Conservation (phyloP, 192 early-diverging fungal genomes). For the Coemansia sp. region DNA sequence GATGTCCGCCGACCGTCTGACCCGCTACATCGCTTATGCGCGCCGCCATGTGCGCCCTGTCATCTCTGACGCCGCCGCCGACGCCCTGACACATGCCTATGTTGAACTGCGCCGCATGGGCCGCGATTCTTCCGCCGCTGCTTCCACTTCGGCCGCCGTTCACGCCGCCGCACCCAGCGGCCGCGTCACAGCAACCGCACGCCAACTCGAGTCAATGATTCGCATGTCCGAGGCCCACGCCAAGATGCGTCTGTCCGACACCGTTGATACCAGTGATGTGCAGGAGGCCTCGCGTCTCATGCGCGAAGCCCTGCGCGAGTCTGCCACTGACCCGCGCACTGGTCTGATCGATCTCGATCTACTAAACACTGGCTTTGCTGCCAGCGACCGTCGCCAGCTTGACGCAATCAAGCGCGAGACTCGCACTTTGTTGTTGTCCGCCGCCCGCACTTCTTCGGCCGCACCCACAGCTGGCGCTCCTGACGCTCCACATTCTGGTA, state of each 20-base stretch:
- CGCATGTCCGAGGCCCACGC: constrained; percentile 92
- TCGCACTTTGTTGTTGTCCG: constrained; percentile 35
- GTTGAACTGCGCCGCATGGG: constrained; percentile 81
- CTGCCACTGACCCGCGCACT: constrained; percentile 90
- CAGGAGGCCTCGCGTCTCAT: constrained; percentile 86
- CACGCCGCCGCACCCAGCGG: constrained; percentile 44
- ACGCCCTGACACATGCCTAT: constrained; percentile 76
- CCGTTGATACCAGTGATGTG: constrained; percentile 81
- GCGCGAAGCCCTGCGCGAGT: constrained; percentile 83
- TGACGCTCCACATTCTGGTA: constrained; percentile 18
- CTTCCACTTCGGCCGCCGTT: constrained; percentile 44
- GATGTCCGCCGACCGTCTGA: constrained; percentile 76
- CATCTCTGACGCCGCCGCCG: constrained; percentile 75
- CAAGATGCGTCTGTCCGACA: constrained; percentile 75
- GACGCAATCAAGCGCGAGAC: constrained; percentile 51
- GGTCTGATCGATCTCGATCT: constrained; percentile 93
- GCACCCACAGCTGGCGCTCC: constrained; percentile 18
- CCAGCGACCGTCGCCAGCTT: constrained; percentile 65
- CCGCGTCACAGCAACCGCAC: constrained; percentile 86
- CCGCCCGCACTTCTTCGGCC: constrained; percentile 12
- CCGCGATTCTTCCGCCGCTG: constrained; percentile 19
- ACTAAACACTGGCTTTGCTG: constrained; percentile 82
- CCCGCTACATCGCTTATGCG: constrained; percentile 92
- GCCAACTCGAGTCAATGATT: constrained; percentile 98
- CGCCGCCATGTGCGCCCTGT: constrained; percentile 70